Evolutionary conservation across 2,329 filamentous ascomycete species (phyloP), one percentile per base, ranked within the genome.

Genomic region (Beauveria scarabaeidicola): DNA sequence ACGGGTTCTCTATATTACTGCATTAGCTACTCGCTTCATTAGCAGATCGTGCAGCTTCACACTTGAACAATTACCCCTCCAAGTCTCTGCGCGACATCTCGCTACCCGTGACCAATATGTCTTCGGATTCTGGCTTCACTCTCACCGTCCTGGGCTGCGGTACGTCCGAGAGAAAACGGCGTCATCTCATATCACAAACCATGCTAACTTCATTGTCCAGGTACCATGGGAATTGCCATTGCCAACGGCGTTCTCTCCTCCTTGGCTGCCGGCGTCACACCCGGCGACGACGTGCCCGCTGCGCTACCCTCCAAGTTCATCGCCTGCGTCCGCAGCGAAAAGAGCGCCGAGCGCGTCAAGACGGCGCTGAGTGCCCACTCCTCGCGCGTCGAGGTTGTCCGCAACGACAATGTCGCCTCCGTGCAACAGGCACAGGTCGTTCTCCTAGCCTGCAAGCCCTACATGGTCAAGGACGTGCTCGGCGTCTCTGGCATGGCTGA

Each of bases 181-280:
- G 19, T 11, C 8, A 55, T 25, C 29, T 29, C 32, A 44, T 23
- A 19, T 36, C 13, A 25, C 13, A 29, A 61, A 1, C 13, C 17
- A 58, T 58, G 52, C 61, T 67, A 47, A 67, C 56, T 61, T 47
- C 41, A 17, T 53, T 56, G 21, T 47, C 58, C 53, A 91, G 88
- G 90, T 64, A 92, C 86, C 57, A 89, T 96, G 84, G 91, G 91
- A 61, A 89, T 90, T 62, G 90, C 90, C 61, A 92, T 96, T 66
- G 82, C 95, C 60, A 86, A 83, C 58, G 91, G 90, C 64, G 87
- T 96, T 69, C 82, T 95, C 66, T 78, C 83, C 62, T 89, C 88
- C 11, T 80, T 94, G 48, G 76, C 77, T 43, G 79, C 54, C 74
- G 74, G 64, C 79, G 73, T 64, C 75, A 77, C 75, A 3, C 77